Base-by-base conservation (phyloP, 208 protist genomes). In the Acanthamoeba lenticulata region DNA sequence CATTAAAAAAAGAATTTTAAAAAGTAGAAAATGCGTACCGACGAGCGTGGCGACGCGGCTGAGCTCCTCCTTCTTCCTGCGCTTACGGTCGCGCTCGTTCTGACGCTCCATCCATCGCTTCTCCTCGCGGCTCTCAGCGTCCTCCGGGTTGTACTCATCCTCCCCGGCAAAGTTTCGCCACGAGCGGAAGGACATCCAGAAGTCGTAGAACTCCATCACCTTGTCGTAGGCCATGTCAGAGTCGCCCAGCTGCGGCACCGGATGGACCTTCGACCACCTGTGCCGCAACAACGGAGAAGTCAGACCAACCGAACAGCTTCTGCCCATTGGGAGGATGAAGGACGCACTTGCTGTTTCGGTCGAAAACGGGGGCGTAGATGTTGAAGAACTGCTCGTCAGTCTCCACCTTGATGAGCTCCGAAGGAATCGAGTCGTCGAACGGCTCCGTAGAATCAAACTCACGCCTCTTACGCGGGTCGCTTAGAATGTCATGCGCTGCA, bases 91-190 rank as follows among this genome's bases (percentile, higher is more conserved):
- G 34, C 98, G 98, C 55, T 98, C 98, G 92, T 99, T 99, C 94
- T 99, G 97, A n/a, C 98, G 97, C 94, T 98, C 97, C 97, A 99
- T 99, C 97, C 98, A 99, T 88, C 99, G 97, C 94, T 98, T 98
- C 97, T 99, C 99, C 95, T 99, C 99, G 45, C 99, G 96, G 93
- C 95, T 97, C 95, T 99, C 98, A 52, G 96, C 97, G 42, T 99
- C 97, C 55, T 98, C 96, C 57, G 98, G 97, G 67, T 99, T 98
- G 45, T 98, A 96, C 42, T 99, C 96, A 74, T 99, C 99, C 2
- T 98, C 94, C 81, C 98, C 97, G 2, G 98, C 97, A 92, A 99
- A 99, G 95, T 99, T 98, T 42, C 99, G 96, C 98, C 98, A 99
- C 94, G 98, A 99, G 72, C 98, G 97, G 96, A 99, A 99, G 57